phyloP scores from a whole-genome alignment of 257 asterid species.

The Solanum dulcamara region DNA sequence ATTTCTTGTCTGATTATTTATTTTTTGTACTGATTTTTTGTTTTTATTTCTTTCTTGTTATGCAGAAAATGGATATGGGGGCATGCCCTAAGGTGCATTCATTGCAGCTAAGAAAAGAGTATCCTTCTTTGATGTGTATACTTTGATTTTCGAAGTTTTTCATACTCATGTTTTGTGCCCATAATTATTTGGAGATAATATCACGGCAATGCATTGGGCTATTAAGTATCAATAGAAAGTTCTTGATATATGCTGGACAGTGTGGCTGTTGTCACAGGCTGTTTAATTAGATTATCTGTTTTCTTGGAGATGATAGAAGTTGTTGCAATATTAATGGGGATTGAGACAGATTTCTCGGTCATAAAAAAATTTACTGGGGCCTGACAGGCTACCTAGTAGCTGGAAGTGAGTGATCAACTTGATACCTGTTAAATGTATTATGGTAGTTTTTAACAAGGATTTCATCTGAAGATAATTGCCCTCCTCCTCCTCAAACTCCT shows the following conservation, averaged over 20 bases:
- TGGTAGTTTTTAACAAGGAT: background rate
- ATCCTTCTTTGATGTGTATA: constrained; percentile 33
- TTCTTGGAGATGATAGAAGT: background rate
- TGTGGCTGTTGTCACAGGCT: background rate
- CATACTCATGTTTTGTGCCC: background rate
- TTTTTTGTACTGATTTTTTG: background rate
- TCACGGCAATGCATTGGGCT: background rate
- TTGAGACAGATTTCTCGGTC: background rate
- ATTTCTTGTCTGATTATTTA: background rate
- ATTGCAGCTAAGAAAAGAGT: constrained; percentile 87
- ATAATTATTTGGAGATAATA: background rate
- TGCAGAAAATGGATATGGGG: constrained; percentile 94
- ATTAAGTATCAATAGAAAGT: background rate
- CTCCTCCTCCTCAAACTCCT: background rate
- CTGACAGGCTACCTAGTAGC: background rate
- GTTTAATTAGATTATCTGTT: background rate
- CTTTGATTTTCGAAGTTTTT: background rate
- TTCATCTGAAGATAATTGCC: background rate
- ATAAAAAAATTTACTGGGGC: background rate
- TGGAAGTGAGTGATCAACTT: background rate
- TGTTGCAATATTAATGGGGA: background rate
- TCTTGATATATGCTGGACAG: background rate
- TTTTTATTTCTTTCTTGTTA: background rate
- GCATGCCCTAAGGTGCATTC: constrained; percentile 94
- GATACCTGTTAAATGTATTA: background rate